phyloP scores from a whole-genome alignment of 768 basidiomycete species.

The Lactifluus rugatus region DNA sequence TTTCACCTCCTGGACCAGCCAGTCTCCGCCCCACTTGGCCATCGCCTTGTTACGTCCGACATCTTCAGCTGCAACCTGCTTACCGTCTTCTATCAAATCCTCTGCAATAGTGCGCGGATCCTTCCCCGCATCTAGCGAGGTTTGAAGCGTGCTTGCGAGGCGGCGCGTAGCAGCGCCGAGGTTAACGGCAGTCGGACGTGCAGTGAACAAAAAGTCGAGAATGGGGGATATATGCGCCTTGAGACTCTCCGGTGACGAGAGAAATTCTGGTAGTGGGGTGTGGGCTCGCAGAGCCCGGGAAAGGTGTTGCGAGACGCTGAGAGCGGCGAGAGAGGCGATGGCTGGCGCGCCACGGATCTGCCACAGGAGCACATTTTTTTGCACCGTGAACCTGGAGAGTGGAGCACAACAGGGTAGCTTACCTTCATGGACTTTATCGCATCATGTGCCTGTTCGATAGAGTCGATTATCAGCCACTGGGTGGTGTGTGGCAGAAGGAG shows the following conservation, averaged over 20 bases:
- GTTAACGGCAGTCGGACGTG: slow-evolving; percentile 96
- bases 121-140: slow-evolving; percentile 30
- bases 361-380: not conserved
- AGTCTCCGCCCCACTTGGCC: slow-evolving; percentile 77
- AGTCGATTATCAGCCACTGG: slow-evolving; percentile 54
- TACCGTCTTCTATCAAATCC: slow-evolving; percentile 61
- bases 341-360: slow-evolving; percentile 90
- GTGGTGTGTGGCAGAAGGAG: slow-evolving; percentile 70
- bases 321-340: slow-evolving; percentile 84
- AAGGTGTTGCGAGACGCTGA: slow-evolving; percentile 62
- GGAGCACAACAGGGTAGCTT: slow-evolving; percentile 1
- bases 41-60: slow-evolving; percentile 78
- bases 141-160: slow-evolving; percentile 42
- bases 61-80: slow-evolving; percentile 76
- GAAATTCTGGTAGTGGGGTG: slow-evolving; percentile 43
- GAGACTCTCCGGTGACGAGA: slow-evolving; percentile 44
- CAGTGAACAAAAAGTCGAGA: slow-evolving; percentile 67
- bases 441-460: slow-evolving; percentile 77
- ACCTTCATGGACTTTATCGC: slow-evolving; percentile 97
- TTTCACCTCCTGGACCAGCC: slow-evolving; percentile 54
- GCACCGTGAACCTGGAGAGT: not conserved
- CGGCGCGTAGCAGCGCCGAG: slow-evolving; percentile 78
- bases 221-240: slow-evolving; percentile 45
- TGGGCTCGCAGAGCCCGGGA: slow-evolving; percentile 39
- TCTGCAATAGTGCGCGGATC: slow-evolving; percentile 37